Conservation (phyloP, 495 filamentous ascomycete genomes). For the Neurospora sp. region DNA sequence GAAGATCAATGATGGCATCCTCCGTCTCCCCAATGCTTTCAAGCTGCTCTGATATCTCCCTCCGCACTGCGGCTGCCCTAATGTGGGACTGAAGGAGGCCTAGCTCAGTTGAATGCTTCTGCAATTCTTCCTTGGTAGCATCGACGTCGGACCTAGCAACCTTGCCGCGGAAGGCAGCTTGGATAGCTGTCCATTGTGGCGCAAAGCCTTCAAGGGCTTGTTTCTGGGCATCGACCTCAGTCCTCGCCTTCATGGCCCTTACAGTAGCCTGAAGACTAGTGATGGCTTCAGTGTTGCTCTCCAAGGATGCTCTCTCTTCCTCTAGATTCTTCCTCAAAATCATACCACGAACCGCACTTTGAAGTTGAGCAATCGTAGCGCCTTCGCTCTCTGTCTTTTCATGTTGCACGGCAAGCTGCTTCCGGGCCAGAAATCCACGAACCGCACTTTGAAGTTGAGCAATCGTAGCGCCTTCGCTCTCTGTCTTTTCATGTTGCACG, state of each 20-base stretch:
- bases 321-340: constrained; percentile 33
- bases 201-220: constrained; percentile 30
- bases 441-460: constrained; percentile 44
- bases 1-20: constrained; percentile 30
- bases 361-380: constrained; percentile 38
- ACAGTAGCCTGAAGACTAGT: constrained; percentile 41
- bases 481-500: constrained; percentile 45
- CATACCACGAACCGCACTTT: constrained; percentile 44
- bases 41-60: constrained; percentile 34
- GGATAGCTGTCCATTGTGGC: constrained; percentile 37
- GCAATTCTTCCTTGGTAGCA: constrained; percentile 28
- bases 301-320: constrained; percentile 28
- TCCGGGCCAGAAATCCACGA: constrained; percentile 47
- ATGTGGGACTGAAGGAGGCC: constrained; percentile 30
- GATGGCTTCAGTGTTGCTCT: constrained; percentile 26
- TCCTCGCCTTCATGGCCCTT: constrained; percentile 28
- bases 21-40: constrained; percentile 32
- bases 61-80: constrained; percentile 39
- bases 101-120: constrained; percentile 24
- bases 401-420: constrained; percentile 40
- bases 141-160: constrained; percentile 33
- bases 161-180: constrained; percentile 38
- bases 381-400: constrained; percentile 38
- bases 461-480: constrained; percentile 34
- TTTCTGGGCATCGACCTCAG: constrained; percentile 24